Percentiles rank a stretch among this genome's conserved stretches.
Conservation (phyloP, 306 rosid genomes). For the Dicorynia guianensis region DNA sequence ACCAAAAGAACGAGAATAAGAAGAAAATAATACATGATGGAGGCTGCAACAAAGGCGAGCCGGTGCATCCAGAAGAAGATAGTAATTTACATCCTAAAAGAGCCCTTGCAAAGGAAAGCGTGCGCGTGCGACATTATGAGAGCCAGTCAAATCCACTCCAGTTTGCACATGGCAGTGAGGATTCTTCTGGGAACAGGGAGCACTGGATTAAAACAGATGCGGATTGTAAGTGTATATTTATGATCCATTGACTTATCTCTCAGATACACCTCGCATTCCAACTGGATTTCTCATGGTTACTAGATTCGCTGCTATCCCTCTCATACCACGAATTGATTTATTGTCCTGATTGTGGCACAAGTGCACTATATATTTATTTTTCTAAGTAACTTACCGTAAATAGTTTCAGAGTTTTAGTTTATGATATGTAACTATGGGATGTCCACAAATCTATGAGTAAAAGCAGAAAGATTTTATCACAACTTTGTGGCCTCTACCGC, state of each 20-base stretch:
- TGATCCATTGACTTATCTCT: neutral
- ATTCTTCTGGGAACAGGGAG: constrained; percentile 66
- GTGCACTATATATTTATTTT: too few species aligned
- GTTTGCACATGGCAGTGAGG: constrained; percentile 41
- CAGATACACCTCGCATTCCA: neutral
- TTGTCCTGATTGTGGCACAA: neutral
- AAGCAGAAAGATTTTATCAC: too few species aligned
- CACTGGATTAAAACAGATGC: constrained; percentile 98
- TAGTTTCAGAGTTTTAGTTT: too few species aligned
- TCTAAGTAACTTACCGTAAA: too few species aligned
- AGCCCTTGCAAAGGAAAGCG: constrained; percentile 47
- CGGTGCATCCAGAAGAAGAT: constrained; percentile 64
- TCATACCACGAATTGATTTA: too few species aligned
- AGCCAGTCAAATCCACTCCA: constrained; percentile 57
- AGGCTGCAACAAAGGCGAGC: constrained; percentile 50
- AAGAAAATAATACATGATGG: constrained; percentile 62
- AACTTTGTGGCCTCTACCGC: too few species aligned
- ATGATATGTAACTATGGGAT: too few species aligned
- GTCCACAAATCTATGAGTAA: too few species aligned
- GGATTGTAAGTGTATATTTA: constrained; percentile 74
- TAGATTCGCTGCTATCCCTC: too few species aligned
- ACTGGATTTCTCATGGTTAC: neutral
- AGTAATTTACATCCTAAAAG: constrained; percentile 46
- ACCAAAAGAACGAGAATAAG: constrained; percentile 56
- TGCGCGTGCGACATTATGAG: constrained; percentile 47